Evolutionary conservation across 495 filamentous ascomycete genomes (phyloP), one percentile per base, ranked within the genome.

Genomic region (Lindgomyces ingoldianus): DNA sequence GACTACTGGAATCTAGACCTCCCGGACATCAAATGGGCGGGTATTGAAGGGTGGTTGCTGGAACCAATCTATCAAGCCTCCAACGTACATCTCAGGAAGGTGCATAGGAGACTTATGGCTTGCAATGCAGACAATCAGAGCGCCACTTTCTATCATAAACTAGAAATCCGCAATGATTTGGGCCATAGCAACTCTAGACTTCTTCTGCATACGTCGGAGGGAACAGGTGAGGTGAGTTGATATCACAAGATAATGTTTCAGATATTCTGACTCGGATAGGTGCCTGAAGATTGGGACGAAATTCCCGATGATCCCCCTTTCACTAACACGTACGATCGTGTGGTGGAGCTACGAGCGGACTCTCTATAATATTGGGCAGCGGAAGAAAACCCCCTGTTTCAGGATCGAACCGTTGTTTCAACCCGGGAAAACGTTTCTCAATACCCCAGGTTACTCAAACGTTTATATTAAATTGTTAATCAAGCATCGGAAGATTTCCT

Each of bases 1-100:
- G 53, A 58, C 21, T 68, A 63, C 22, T 59, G 45, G 59, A 63
- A 68, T 41, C 62, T 51, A 36, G 64, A 68, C 46, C 48, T 68
- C 18, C 59, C 65, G 24, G 53, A 63, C 0, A 36, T 50, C 8
- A 27, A 44, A 18, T 55, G 51, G 42, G 59, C 57, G 39, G 46
- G 59, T 9, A 30, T 68, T 21, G 22, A 52, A 54, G 46, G 27
- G 1, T 68, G 59, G 59, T 45, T 68, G n/a, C 47, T 54, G n/a
- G 29, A 30, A 1, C 46, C 64, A 18, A 36, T 61, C 4, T 14
- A n/a, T 33, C 11, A 0, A 8, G 4, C 10, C 11, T 10, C 18
- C 1, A 26, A 25, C 11, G 33, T n/a, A n/a, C 30, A 18, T 4
- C 6, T 54, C 18, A 60, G 48, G 50, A 66, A 54, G 41, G 64